phyloP scores from a whole-genome alignment of 164 flowering plant genomes.

The Malania oleifera region DNA sequence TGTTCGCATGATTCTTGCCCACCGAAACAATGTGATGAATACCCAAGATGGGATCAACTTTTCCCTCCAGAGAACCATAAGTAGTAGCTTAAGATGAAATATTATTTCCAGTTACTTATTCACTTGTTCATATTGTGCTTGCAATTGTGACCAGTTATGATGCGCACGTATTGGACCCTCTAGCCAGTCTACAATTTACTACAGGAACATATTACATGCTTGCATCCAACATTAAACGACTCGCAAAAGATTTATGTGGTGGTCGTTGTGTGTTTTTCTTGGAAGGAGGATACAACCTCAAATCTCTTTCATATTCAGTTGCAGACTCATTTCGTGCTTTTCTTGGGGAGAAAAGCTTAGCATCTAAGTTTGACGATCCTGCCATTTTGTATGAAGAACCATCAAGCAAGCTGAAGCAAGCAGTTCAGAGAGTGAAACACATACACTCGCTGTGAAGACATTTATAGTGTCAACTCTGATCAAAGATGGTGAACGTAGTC shows the following conservation, averaged over 20 bases:
- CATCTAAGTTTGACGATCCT: conserved; percentile 69
- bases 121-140: not conserved
- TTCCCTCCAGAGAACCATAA: too few species aligned
- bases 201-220: conserved; percentile 88
- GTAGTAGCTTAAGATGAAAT: not conserved
- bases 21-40: not conserved
- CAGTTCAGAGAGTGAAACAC: conserved; percentile 64
- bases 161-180: conserved; percentile 90
- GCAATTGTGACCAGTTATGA: conserved; percentile 53
- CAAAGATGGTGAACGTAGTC: too few species aligned
- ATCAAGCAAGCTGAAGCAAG: conserved; percentile 50
- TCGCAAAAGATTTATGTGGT: conserved; percentile 72
- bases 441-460: conserved; percentile 60
- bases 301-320: conserved; percentile 78
- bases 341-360: conserved; percentile 68
- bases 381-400: conserved; percentile 88
- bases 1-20: too few species aligned
- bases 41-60: not conserved
- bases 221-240: conserved; percentile 72
- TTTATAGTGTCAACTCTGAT: too few species aligned
- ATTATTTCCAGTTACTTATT: not conserved
- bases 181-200: conserved; percentile 82
- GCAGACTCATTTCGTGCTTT: conserved; percentile 92
- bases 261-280: conserved; percentile 92
- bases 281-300: conserved; percentile 97